phyloP scores from a whole-genome alignment of 805 yeast species.

The Nakazawaea wyomingensis region DNA sequence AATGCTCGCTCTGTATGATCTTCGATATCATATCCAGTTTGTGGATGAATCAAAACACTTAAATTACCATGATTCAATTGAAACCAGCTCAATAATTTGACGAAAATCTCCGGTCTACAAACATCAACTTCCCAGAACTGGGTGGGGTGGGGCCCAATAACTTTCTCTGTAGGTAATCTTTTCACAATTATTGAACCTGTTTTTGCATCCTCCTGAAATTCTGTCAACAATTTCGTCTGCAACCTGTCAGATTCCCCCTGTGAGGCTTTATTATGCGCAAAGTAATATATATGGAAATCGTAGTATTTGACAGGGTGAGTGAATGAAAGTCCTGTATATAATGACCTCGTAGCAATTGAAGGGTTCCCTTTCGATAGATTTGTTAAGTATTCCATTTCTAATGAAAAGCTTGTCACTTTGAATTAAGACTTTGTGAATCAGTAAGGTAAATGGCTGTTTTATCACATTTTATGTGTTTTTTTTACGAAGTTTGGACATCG shows the following conservation, averaged over 20 bases:
- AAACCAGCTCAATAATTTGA: conserved; percentile 42
- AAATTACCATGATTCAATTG: conserved; percentile 48
- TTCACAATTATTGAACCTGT: neutral
- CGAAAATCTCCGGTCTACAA: conserved; percentile 38
- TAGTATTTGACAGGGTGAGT: conserved; percentile 4
- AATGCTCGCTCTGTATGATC: conserved; percentile 54
- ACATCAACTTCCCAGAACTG: conserved; percentile 57
- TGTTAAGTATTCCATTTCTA: conserved; percentile 1
- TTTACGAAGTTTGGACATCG: too few species aligned
- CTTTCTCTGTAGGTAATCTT: neutral
- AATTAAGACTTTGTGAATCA: too few species aligned
- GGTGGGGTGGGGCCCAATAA: conserved; percentile 53
- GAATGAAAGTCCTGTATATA: neutral
- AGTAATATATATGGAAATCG: conserved; percentile 3
- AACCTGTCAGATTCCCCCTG: neutral
- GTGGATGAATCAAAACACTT: conserved; percentile 53
- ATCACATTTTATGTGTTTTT: too few species aligned
- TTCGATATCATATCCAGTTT: conserved; percentile 32
- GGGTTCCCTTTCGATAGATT: neutral
- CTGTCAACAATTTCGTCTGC: neutral
- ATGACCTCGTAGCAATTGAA: neutral
- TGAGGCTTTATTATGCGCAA: conserved; percentile 1
- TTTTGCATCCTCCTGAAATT: neutral
- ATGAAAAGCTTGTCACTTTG: neutral
- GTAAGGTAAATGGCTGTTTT: too few species aligned